phyloP scores from a whole-genome alignment of 805 yeast species.

The Suhomyces sp. region DNA sequence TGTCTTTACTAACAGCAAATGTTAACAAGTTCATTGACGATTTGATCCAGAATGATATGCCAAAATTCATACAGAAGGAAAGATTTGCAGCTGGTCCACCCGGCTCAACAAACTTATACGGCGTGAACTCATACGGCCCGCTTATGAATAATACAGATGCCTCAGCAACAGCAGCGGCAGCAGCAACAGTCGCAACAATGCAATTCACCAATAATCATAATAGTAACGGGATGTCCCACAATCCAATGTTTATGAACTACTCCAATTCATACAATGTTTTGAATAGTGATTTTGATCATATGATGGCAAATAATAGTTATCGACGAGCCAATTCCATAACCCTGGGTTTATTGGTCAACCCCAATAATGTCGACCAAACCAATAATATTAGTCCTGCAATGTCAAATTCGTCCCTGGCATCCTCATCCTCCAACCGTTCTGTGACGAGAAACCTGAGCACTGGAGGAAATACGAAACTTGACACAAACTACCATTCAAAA shows the following conservation, averaged over 20 bases:
- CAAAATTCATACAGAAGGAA: conserved; percentile 7
- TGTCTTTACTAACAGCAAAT: conserved; percentile 14
- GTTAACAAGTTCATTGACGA: conserved; percentile 14
- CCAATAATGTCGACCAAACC: neutral
- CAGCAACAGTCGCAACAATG: neutral
- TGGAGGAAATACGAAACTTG: neutral
- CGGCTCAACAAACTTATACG: neutral
- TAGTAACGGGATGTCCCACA: neutral
- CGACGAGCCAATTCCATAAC: conserved; percentile 22
- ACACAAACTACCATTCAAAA: conserved; percentile 5
- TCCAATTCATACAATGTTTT: conserved; percentile 6
- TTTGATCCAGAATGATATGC: conserved; percentile 9
- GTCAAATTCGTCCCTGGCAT: conserved; percentile 2
- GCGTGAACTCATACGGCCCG: neutral
- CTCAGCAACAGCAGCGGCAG: neutral
- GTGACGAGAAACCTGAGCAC: neutral
- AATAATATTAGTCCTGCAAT: conserved; percentile 6
- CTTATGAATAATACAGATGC: neutral
- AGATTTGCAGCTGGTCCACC: neutral
- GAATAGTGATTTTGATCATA: conserved; percentile 6
- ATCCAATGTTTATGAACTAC: conserved; percentile 7
- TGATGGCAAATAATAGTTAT: conserved; percentile 1
- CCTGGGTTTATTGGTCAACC: conserved; percentile 14
- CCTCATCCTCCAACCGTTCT: conserved; percentile 1
- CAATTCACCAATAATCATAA: neutral